Conservation (phyloP, 352 stramenopile genomes). For the Nothophytophthora sp. region DNA sequence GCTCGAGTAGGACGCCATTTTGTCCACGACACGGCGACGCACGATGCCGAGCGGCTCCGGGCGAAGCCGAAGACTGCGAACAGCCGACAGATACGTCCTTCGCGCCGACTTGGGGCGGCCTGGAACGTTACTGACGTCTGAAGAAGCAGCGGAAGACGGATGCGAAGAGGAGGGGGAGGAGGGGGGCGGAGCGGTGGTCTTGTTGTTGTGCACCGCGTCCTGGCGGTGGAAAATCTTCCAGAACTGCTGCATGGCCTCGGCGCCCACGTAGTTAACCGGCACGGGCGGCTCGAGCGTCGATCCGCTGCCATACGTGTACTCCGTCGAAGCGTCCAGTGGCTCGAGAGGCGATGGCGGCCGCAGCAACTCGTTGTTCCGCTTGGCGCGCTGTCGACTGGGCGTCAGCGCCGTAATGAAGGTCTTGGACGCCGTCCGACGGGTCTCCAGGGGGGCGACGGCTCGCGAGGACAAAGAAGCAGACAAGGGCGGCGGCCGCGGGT, state of each 20-base stretch:
- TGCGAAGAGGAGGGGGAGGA: too few species aligned
- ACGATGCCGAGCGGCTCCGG: conserved; percentile 74
- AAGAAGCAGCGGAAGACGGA: not conserved
- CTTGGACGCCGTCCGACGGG: conserved; percentile 9
- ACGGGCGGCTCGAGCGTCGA: conserved; percentile 8
- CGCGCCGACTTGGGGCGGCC: conserved; percentile 51
- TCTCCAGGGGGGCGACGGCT: too few species aligned
- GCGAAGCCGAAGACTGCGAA: conserved; percentile 57
- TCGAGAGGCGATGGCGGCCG: conserved; percentile 69
- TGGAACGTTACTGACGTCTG: not conserved
- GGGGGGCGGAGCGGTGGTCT: conserved; percentile 4
- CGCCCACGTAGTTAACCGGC: conserved; percentile 62
- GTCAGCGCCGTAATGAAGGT: conserved; percentile 58
- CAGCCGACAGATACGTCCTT: conserved; percentile 60
- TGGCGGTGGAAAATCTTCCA: conserved; percentile 77
- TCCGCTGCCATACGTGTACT: conserved; percentile 9
- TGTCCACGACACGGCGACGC: conserved; percentile 47
- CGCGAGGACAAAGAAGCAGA: too few species aligned
- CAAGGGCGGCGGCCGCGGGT: conserved; percentile 11
- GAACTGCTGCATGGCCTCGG: conserved; percentile 57
- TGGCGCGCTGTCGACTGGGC: conserved; percentile 11
- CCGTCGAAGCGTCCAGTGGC: conserved; percentile 25
- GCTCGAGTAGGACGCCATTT: conserved; percentile 38
- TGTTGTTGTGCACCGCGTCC: conserved; percentile 59
- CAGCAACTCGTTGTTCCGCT: conserved; percentile 18